Evolutionary conservation across 768 basidiomycete species (phyloP), one percentile per base, ranked within the genome.

Genomic region (Trametes cingulata): DNA sequence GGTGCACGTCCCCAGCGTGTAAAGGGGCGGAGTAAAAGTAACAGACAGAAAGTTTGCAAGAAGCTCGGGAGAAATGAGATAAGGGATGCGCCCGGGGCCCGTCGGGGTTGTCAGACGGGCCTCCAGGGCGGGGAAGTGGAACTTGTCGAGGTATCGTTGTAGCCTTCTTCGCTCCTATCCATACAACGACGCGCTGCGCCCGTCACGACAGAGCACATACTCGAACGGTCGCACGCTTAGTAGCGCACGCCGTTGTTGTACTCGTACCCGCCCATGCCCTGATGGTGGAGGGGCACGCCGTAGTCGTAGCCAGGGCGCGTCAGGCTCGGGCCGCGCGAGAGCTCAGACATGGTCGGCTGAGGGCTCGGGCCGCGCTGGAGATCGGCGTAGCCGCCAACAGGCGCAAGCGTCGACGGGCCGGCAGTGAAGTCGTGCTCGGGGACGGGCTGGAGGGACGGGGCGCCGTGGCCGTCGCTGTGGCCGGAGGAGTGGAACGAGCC

Each of bases 321-420:
- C 61, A 79, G 53, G 69, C 81, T 85, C 15, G 82, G 79, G 33
- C 80, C 82, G 58, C 79, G 79, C 33, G 65, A 63, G 35, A 82
- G 72, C 69, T 86, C 79, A 51, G 80, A 76, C 85, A 87, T 86
- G 58, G 76, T 81, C 17, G 89, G 90, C 62, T 82, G 81, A 17
- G 87, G 84, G 73, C 84, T 88, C 9, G 85, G 77, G 33, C 88
- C 91, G 62, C 91, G 88, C 56, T 89, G 81, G 47, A 92, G 80
- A 70, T 93, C 90, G 47, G 90, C 91, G 67, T 93, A 93, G 20
- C 89, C 90, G 58, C 88, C 90, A 56, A 89, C 84, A 24, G 88
- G 84, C 14, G 85, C 84, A 45, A 86, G 78, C 50, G 75, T 69
- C 15, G 78, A 62, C 24, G 85, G 69, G 24, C 84, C 85, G 53